Base-by-base conservation (phyloP, 306 rosid species). In the Parietaria judaica region DNA sequence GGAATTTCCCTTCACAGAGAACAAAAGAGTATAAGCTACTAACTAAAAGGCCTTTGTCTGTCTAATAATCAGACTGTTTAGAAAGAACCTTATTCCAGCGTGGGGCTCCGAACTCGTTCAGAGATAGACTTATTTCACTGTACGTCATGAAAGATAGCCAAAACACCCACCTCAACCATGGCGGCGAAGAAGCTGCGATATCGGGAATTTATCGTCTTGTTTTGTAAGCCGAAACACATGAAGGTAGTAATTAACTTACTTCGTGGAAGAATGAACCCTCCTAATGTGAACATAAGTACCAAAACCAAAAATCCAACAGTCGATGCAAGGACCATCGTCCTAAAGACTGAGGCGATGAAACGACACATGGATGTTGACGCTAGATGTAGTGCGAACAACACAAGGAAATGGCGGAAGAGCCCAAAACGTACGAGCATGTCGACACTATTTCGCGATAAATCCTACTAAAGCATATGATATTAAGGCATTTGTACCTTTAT, bases 121-220 rank as follows among this genome's bases (percentile, higher is more conserved):
- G 63, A 31, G 67, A 23, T 14, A 71, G 4, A 31, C 64, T 71
- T 65, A 72, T 73, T 55, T 73, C 73, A 7, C 64, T 79, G 64
- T 78, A 66, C 11, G 73, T 69, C 64, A 78, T 15, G 12, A 72
- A 72, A 54, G 70, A 73, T 60, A 56, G 9, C 79, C 79, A 78
- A 67, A 73, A 78, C 23, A 69, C 82, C 82, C 79, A 73, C 60
- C 48, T 63, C 57, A 73, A 56, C 73, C 76, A 78, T 46, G 54
- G 14, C 23, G 75, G 79, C 47, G 73, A 56, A 65, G 70, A 57
- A 4, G 77, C 81, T 77, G 72, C 62, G 34, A 34, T n/a, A 65
- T 51, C 51, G 46, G 16, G 34, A 4, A 16, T 47, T 23, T 61
- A 38, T 61, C 35, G 49, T 45, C 45, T 0, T 15, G 4, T 1